Conservation (phyloP, 164 flowering plant genomes). For the Amborella trichopoda region DNA sequence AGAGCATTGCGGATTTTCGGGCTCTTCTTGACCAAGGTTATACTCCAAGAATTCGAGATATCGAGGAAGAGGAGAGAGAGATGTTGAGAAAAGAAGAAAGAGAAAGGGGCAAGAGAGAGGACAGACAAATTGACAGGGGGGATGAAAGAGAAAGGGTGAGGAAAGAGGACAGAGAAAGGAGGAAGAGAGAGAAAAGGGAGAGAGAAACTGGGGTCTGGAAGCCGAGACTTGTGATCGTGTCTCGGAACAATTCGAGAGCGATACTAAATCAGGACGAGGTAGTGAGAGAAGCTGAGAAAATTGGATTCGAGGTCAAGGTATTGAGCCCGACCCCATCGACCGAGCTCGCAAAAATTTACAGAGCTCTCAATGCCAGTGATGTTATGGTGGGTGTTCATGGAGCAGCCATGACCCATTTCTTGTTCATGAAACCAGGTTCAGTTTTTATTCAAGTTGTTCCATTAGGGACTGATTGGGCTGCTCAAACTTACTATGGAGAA, state of each 20-base stretch:
- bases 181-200: conserved; percentile 1
- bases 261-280: conserved; percentile 51
- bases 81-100: conserved; percentile 6
- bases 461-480: conserved; percentile 87
- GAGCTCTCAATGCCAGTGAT: conserved; percentile 66
- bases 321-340: conserved; percentile 46
- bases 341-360: conserved; percentile 67
- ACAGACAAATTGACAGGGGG: not conserved
- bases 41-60: conserved; percentile 45
- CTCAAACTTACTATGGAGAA: conserved; percentile 74
- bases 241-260: conserved; percentile 43
- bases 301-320: conserved; percentile 63
- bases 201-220: conserved; percentile 8
- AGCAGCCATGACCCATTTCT: conserved; percentile 92
- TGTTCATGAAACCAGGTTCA: conserved; percentile 66
- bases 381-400: conserved; percentile 94
- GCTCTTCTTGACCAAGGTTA: conserved; percentile 52
- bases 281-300: conserved; percentile 50
- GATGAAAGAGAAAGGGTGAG: conserved; percentile 13
- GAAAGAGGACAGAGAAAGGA: conserved; percentile 6
- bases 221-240: conserved; percentile 56
- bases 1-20: conserved; percentile 51
- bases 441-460: conserved; percentile 78
- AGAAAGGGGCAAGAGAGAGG: not conserved
- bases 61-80: conserved; percentile 25